Evolutionary conservation across 192 early-diverging fungal genomes (phyloP).

Genomic region (Lunasporangiospora selenospora): DNA sequence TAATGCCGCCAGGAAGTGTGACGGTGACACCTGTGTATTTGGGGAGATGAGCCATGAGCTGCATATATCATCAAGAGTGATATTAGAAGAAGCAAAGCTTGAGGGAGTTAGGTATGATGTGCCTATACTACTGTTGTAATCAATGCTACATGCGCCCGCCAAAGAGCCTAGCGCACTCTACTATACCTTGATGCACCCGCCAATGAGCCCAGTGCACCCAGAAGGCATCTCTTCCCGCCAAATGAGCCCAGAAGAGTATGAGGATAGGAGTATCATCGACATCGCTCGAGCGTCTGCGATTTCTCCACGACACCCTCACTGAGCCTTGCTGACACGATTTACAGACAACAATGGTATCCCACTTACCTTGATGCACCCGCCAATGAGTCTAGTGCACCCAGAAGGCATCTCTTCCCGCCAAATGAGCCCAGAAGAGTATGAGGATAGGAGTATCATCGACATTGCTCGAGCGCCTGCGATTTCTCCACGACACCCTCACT

Average conservation of each 20-base stretch:
- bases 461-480: too few species aligned
- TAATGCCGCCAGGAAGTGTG: conserved; percentile 10
- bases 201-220: conserved; percentile 13
- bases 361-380: conserved; percentile 16
- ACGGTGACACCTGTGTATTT: conserved; percentile 13
- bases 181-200: conserved; percentile 24
- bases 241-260: conserved; percentile 29
- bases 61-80: conserved; percentile 5
- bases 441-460: conserved; percentile 31
- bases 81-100: too few species aligned
- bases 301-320: conserved; percentile 27
- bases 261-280: conserved; percentile 31
- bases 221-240: conserved; percentile 28
- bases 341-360: too few species aligned
- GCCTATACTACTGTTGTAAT: too few species aligned
- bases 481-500: conserved; percentile 27
- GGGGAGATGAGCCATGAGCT: conserved; percentile 17
- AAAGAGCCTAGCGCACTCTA: conserved; percentile 27
- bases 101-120: too few species aligned
- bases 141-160: conserved; percentile 16
- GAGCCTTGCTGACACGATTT: conserved; percentile 20
- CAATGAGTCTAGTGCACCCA: conserved; percentile 17
- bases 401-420: conserved; percentile 29
- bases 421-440: conserved; percentile 29
- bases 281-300: too few species aligned